Base-by-base conservation (phyloP, 257 asterid genomes). In the Solanum neorickii region DNA sequence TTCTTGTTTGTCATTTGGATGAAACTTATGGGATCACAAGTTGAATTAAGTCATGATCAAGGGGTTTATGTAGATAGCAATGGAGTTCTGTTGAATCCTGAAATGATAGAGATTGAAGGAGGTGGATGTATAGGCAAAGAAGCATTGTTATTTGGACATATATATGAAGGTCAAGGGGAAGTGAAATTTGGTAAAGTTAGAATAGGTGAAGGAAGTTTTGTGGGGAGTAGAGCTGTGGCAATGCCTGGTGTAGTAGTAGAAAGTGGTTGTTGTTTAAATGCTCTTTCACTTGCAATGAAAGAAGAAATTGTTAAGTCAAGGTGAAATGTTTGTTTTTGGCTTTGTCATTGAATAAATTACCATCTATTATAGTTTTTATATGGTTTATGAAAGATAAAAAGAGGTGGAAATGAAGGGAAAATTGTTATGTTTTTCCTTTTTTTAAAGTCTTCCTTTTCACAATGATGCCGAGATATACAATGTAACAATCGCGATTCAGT, bases 181-280 rank as follows among this genome's bases (percentile, higher is more conserved):
- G 95, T 95, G 88, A 95, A 94, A 92, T 95, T 93, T 83, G 97
- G 97, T 14, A 95, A 93, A 93, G 92, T 95, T 68, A 92, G 83
- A 78, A 83, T 95, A 31, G 95, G 93, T 25, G 97, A 94, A 86
- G 95, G 94, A 3, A 97, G 98, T 49, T 95, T 92, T 87, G 93
- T 94, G 35, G 98, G 98, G 85, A 94, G 95, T 59, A 90, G 98
- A 86, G 95, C 93, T 6, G 90, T 94, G n/a, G 97, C 91, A 18
- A 95, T 95, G 98, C 98, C 98, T 12, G 98, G 98, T 37, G 98
- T 95, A 47, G 93, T 91, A 16, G 94, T 95, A 87, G 95, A 93
- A 84, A 89, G 82, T 60, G 95, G 94, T 4, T 94, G 94, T 46
- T 85, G 90, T 87, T 95, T 95, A 87, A 90, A 86, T 82, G 92